Percentiles rank a stretch among this genome's conserved stretches.
Evolutionary conservation across 108 stramenopile species (phyloP).

Genomic region (Conticribra weissflogii): DNA sequence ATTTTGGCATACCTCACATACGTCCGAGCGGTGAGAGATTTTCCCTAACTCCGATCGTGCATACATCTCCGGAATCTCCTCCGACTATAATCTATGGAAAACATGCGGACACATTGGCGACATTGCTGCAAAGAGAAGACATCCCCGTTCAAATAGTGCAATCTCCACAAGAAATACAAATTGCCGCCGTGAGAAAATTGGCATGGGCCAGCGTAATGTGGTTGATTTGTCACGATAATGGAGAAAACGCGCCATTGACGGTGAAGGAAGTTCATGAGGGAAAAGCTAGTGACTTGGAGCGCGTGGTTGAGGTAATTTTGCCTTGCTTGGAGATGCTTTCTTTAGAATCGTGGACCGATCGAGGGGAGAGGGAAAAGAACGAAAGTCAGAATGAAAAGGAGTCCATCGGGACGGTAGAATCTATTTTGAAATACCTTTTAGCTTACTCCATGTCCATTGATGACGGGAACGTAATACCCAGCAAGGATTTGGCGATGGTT

Average conservation of each 20-base stretch:
- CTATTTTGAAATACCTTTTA: conserved; percentile 44
- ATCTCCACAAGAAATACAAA: conserved; percentile 25
- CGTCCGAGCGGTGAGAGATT: background rate
- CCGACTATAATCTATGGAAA: conserved; percentile 69
- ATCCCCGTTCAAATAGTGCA: conserved; percentile 39
- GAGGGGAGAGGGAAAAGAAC: no score
- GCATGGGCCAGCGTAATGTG: conserved; percentile 71
- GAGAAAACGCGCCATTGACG: conserved; percentile 30
- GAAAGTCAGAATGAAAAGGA: no score
- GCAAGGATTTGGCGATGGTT: conserved; percentile 44
- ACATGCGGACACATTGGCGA: conserved; percentile 46
- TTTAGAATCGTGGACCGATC: conserved; percentile 8
- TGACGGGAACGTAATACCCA: conserved; percentile 54
- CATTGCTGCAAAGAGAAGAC: conserved; percentile 46
- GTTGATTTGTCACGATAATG: conserved; percentile 58
- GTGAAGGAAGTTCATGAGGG: conserved; percentile 54
- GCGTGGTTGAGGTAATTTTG: conserved; percentile 61
- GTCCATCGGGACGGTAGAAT: no score
- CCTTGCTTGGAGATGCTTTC: conserved; percentile 40
- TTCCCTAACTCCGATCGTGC: conserved; percentile 50
- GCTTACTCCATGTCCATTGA: conserved; percentile 67
- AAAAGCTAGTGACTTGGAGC: conserved; percentile 34
- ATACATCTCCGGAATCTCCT: conserved; percentile 42
- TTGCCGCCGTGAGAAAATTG: conserved; percentile 52
- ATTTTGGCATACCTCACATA: conserved; percentile 36